phyloP scores from a whole-genome alignment of 257 asterid genomes.

The Leptodermis oblonga region DNA sequence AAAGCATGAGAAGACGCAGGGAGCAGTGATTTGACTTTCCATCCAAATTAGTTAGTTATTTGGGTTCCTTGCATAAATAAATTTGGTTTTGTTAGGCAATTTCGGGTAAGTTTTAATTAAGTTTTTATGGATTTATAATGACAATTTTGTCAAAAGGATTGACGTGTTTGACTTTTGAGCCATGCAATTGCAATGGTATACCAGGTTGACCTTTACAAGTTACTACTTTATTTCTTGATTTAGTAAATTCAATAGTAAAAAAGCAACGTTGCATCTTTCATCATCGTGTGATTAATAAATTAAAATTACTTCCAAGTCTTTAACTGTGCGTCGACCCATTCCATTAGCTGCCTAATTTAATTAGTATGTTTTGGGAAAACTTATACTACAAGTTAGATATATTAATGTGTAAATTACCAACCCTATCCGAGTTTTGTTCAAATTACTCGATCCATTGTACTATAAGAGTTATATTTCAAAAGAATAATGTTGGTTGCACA shows the following conservation, averaged over 20 bases:
- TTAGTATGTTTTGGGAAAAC: too few relatives aligned
- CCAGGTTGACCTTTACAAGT: slow-evolving; percentile 1
- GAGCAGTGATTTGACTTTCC: background rate
- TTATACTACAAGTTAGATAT: too few relatives aligned
- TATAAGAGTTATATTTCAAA: too few relatives aligned
- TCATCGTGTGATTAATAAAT: background rate
- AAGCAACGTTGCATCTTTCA: background rate
- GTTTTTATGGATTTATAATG: too few relatives aligned
- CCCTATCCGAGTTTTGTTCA: too few relatives aligned
- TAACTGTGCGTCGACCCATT: too few relatives aligned
- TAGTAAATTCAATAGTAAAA: background rate
- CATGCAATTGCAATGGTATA: background rate
- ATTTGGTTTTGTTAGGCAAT: background rate
- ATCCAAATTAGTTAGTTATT: background rate
- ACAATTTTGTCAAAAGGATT: background rate
- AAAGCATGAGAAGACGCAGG: background rate
- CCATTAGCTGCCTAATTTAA: too few relatives aligned
- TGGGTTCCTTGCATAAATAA: background rate
- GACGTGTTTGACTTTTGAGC: background rate
- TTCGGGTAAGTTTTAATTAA: background rate
- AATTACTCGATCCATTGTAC: too few relatives aligned
- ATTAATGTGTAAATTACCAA: too few relatives aligned
- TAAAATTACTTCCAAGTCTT: background rate
- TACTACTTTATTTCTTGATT: background rate
- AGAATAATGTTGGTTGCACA: too few relatives aligned